Conservation (phyloP, 2,329 filamentous ascomycete species). For the Monosporascus sp. region DNA sequence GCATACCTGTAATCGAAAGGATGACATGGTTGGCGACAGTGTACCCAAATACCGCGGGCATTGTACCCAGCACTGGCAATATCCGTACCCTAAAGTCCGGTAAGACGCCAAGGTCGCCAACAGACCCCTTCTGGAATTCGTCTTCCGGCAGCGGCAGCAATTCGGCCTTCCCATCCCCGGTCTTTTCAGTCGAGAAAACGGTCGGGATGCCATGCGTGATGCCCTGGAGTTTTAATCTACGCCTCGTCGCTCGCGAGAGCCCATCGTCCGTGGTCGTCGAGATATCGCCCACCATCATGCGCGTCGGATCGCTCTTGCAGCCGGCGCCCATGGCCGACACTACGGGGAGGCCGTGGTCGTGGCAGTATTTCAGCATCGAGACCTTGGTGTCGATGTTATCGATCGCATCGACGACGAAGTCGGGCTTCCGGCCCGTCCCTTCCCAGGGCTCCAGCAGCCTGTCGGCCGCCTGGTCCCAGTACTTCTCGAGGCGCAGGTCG, state of each 20-base stretch:
- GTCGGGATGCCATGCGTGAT: conserved; percentile 83
- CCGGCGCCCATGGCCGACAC: conserved; percentile 96
- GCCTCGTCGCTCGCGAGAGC: conserved; percentile 77
- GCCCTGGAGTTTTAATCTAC: conserved; percentile 71
- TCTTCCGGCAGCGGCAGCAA: conserved; percentile 82
- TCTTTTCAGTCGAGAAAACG: conserved; percentile 88
- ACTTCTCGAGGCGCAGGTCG: conserved; percentile 81
- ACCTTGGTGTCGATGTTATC: conserved; percentile 99
- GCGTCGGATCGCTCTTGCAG: conserved; percentile 81
- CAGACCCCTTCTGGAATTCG: conserved; percentile 79
- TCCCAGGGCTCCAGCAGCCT: conserved; percentile 64
- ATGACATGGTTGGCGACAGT: conserved; percentile 91
- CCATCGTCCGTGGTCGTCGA: conserved; percentile 83
- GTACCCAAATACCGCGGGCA: conserved; percentile 95
- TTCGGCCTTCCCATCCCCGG: conserved; percentile 85
- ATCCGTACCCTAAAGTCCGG: conserved; percentile 95
- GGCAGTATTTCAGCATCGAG: conserved; percentile 80
- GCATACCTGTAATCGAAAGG: conserved; percentile 58
- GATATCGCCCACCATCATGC: conserved; percentile 88
- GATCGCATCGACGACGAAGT: conserved; percentile 94
- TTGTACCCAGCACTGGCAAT: conserved; percentile 87
- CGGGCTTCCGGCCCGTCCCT: conserved; percentile 56
- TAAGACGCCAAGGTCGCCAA: conserved; percentile 81
- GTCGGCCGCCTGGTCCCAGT: conserved; percentile 62
- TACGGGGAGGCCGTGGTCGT: conserved; percentile 70